Percentiles rank a stretch among this genome's conserved stretches.
Conservation (phyloP, 148 eudicot species). For the Cornus controversa region DNA sequence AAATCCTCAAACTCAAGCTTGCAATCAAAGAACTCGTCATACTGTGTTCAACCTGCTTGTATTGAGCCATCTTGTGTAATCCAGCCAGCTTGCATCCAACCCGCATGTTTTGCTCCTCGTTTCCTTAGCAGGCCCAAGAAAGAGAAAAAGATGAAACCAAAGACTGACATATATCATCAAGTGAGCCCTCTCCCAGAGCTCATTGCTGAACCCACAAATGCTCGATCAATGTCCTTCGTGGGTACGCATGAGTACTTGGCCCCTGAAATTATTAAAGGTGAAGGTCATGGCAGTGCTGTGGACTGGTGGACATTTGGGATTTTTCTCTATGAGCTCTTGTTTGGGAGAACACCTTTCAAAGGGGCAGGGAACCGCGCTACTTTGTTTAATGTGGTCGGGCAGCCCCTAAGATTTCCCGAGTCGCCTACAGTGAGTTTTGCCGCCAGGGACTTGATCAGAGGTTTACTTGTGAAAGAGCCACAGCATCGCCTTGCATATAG, state of each 20-base stretch:
- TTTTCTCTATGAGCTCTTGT: conserved; percentile 79
- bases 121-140: conserved; percentile 59
- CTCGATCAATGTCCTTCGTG: conserved; percentile 95
- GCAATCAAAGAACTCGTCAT: conserved; percentile 58
- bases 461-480: conserved; percentile 85
- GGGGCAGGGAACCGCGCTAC: conserved; percentile 82
- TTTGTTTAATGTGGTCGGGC: conserved; percentile 85
- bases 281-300: conserved; percentile 95
- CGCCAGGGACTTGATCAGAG: conserved; percentile 87
- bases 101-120: conserved; percentile 78
- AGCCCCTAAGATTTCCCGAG: conserved; percentile 79
- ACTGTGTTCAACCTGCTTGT: conserved; percentile 48
- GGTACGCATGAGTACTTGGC: conserved; percentile 96
- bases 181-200: conserved; percentile 73
- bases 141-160: conserved; percentile 46
- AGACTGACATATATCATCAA: conserved; percentile 41
- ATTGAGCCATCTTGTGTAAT: conserved; percentile 74
- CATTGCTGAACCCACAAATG: conserved; percentile 84
- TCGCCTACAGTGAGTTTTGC: conserved; percentile 84
- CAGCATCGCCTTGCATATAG: conserved; percentile 90
- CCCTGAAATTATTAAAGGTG: conserved; percentile 87
- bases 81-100: conserved; percentile 66
- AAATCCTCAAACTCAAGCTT: conserved; percentile 47
- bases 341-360: conserved; percentile 80
- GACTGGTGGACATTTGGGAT: conserved; percentile 99